phyloP scores from a whole-genome alignment of 2,329 filamentous ascomycete genomes.

The Microcera coccophila region DNA sequence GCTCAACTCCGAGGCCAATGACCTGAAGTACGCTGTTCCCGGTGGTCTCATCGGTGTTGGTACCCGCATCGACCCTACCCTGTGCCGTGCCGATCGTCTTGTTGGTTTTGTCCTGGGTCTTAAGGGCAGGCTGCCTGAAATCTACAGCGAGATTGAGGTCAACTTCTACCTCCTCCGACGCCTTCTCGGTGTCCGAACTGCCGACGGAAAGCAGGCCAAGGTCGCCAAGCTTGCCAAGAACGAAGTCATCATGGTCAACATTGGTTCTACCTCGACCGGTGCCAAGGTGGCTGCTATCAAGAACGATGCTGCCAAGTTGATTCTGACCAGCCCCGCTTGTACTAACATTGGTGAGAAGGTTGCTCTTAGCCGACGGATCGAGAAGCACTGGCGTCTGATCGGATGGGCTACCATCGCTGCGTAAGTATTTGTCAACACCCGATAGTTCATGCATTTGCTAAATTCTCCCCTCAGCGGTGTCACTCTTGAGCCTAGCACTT shows the following conservation, averaged over 20 bases:
- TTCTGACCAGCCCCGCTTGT: slow-evolving; percentile 88
- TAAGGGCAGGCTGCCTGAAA: slow-evolving; percentile 87
- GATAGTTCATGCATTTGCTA: slow-evolving; percentile 15
- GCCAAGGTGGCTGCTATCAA: slow-evolving; percentile 97
- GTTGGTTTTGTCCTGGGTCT: slow-evolving; percentile 97
- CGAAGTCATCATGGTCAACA: slow-evolving; percentile 99
- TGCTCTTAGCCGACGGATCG: slow-evolving; percentile 89
- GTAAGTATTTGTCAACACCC: slow-evolving; percentile 41
- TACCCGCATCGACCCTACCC: slow-evolving; percentile 93
- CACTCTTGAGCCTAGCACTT: slow-evolving; percentile 49
- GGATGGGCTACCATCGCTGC: slow-evolving; percentile 81
- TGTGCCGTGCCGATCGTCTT: slow-evolving; percentile 97
- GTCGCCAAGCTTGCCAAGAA: slow-evolving; percentile 97
- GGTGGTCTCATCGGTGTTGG: slow-evolving; percentile 98
- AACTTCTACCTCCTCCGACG: slow-evolving; percentile 98
- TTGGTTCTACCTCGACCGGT: slow-evolving; percentile 93
- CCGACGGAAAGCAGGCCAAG: slow-evolving; percentile 98
- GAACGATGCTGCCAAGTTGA: slow-evolving; percentile 94
- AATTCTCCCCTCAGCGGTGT: slow-evolving; percentile 43
- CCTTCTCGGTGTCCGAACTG: slow-evolving; percentile 92
- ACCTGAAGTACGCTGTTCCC: slow-evolving; percentile 95
- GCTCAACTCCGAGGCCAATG: slow-evolving; percentile 96
- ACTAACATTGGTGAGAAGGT: slow-evolving; percentile 99
- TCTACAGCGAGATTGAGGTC: slow-evolving; percentile 97
- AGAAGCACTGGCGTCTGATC: slow-evolving; percentile 98